Evolutionary conservation across 2,329 filamentous ascomycete genomes (phyloP).

Genomic region (Remersonia thermophila): DNA sequence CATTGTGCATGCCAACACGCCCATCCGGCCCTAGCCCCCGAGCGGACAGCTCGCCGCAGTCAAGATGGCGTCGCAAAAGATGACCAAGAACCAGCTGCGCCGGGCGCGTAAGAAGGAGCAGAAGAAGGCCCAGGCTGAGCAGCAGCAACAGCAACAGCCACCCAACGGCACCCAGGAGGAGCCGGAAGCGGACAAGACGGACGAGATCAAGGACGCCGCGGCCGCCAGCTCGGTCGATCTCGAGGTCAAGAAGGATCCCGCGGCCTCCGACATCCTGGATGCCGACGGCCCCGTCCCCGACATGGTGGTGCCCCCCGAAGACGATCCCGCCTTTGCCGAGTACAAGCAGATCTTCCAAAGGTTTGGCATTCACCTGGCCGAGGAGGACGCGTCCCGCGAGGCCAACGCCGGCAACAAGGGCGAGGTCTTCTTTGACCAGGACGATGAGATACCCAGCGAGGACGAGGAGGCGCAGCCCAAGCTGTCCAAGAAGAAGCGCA

Average conservation of each 20-base stretch:
- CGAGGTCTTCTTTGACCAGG: slow-evolving; percentile 70
- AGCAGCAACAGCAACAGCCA: no score
- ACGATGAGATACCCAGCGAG: slow-evolving; percentile 76
- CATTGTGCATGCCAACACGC: neutral
- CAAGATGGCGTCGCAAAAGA: slow-evolving; percentile 53
- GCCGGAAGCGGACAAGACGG: neutral
- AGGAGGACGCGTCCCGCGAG: slow-evolving; percentile 52
- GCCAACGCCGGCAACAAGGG: slow-evolving; percentile 63
- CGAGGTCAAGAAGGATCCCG: slow-evolving; percentile 31
- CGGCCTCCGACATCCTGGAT: slow-evolving; percentile 24
- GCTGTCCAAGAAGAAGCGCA: slow-evolving; percentile 89
- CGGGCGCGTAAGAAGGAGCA: slow-evolving; percentile 90
- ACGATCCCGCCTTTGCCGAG: slow-evolving; percentile 69
- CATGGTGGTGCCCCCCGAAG: slow-evolving; percentile 40
- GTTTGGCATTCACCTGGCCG: slow-evolving; percentile 56
- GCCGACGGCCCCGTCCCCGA: slow-evolving; percentile 36
- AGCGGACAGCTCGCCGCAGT: slow-evolving; percentile 8
- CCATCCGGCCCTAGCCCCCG: slow-evolving; percentile 3
- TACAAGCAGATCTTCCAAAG: slow-evolving; percentile 74
- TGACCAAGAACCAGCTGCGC: slow-evolving; percentile 88
- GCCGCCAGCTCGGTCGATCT: slow-evolving; percentile 21
- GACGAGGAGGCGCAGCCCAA: slow-evolving; percentile 61
- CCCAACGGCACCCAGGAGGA: no score
- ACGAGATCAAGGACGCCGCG: slow-evolving; percentile 11
- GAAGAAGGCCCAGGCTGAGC: slow-evolving; percentile 52